Conservation (phyloP, 305 asterid genomes). For the Solanum hybrid region DNA sequence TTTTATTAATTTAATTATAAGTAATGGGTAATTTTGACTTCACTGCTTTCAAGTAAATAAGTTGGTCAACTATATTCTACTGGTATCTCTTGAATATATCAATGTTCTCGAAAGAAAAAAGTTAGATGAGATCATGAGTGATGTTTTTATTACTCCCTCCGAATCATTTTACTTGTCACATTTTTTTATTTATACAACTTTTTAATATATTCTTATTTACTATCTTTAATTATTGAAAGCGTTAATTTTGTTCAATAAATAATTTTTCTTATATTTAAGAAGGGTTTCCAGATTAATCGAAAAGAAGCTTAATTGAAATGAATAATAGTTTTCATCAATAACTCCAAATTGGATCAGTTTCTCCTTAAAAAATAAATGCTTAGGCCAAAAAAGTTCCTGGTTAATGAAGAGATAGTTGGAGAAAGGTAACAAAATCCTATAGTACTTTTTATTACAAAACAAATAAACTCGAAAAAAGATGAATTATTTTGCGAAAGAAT, state of each 20-base stretch:
- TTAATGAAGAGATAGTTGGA: not conserved
- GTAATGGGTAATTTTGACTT: not conserved
- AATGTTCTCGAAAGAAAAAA: not conserved
- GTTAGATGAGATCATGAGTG: not conserved
- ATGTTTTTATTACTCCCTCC: not conserved
- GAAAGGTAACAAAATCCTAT: not conserved
- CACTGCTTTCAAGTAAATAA: not conserved
- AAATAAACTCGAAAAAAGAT: too few relatives aligned
- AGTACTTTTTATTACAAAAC: too few relatives aligned
- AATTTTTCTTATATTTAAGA: not conserved
- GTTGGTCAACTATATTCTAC: not conserved
- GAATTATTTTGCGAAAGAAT: too few relatives aligned
- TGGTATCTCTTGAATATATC: not conserved
- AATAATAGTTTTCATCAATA: too few relatives aligned
- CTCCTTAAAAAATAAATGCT: not conserved
- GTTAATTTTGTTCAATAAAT: not conserved
- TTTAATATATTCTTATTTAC: not conserved
- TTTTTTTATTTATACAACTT: not conserved
- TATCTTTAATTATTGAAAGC: not conserved
- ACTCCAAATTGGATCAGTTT: not conserved
- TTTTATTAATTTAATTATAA: not conserved
- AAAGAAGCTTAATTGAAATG: not conserved
- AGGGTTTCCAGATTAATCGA: too few relatives aligned
- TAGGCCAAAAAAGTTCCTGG: not conserved
- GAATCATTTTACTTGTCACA: not conserved